Evolutionary conservation across 345 rosid genomes (phyloP).

Genomic region (Odontarrhena argentea): DNA sequence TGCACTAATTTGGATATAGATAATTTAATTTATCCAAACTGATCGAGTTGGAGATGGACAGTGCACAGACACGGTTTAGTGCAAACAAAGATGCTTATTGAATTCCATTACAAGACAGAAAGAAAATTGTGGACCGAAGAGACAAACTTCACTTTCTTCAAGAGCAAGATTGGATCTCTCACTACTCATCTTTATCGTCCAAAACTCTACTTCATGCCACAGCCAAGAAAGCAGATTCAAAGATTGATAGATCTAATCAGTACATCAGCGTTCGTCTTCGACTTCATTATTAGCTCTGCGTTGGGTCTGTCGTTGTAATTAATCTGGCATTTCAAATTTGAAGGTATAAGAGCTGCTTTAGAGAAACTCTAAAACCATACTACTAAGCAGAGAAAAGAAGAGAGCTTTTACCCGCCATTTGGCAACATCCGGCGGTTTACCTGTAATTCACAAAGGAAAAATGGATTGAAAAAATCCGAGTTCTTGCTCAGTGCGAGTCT

Average conservation of each 20-base stretch:
- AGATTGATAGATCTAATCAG: constrained; percentile 58
- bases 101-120: not conserved
- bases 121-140: not conserved
- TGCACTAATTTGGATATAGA: constrained; percentile 2
- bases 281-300: constrained; percentile 75
- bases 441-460: constrained; percentile 40
- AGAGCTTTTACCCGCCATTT: constrained; percentile 68
- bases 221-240: constrained; percentile 24
- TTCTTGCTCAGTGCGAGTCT: not conserved
- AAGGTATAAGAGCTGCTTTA: not conserved
- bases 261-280: constrained; percentile 73
- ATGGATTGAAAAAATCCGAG: not conserved
- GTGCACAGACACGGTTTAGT: not conserved
- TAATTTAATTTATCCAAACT: not conserved
- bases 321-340: constrained; percentile 53
- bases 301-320: constrained; percentile 81
- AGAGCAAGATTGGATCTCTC: not conserved
- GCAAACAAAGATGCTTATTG: not conserved
- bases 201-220: constrained; percentile 5
- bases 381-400: constrained; percentile 5
- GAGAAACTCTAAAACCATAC: not conserved
- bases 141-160: not conserved
- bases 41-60: not conserved
- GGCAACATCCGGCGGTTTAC: constrained; percentile 77
- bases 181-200: not conserved